Base-by-base conservation (phyloP, 192 early-diverging fungal species). In the Coemansia aciculifera region DNA sequence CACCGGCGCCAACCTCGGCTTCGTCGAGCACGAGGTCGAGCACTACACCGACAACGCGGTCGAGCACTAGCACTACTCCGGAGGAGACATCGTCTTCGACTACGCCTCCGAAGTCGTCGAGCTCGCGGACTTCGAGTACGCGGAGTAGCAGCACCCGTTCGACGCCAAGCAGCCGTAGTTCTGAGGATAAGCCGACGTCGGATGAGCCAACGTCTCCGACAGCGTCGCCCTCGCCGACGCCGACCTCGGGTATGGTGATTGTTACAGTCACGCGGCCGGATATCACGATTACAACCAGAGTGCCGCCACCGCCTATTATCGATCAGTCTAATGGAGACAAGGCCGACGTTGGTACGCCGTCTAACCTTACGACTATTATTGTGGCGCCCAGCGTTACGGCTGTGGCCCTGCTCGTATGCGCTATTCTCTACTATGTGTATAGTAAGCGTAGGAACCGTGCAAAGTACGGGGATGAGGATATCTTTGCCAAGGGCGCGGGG, bases 301-400 rank as follows among this genome's bases (percentile, higher is more conserved):
- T 73, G 42, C 69, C 62, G 21, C 63, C 66, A 9, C 44, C 70
- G 23, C 75, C 75, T 1, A 75, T 74, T 32, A 81, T 81, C 61
- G 78, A 81, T 57, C 63, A 73, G 63, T 63, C 67, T 24, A 63
- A 82, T 63, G 79, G 75, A 37, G 71, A 74, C 59, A 82, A 82
- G 75, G 79, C 78, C 7, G 68, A 82, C 38, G 74, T 77, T 2
- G 75, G 75, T 3, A 23, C 67, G 13, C 73, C 75, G n/a, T 59
- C 64, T 32, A 82, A 82, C 59, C 71, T 71, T 3, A 72, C 74
- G 24, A 74, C 79, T 0, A 66, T 77, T 40, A 82, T 82, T 52
- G 75, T 70, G 5, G 79, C 79, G 23, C 62, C 79, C 10, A 29
- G 29, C 13, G 74, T 70, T 24, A 77, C 74, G 2, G 75, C 75